These are phyloP conservation scores for Millerozyma acaciae DNA, from an alignment of 805 yeast genomes.

Conservation along the genomic window DNA sequence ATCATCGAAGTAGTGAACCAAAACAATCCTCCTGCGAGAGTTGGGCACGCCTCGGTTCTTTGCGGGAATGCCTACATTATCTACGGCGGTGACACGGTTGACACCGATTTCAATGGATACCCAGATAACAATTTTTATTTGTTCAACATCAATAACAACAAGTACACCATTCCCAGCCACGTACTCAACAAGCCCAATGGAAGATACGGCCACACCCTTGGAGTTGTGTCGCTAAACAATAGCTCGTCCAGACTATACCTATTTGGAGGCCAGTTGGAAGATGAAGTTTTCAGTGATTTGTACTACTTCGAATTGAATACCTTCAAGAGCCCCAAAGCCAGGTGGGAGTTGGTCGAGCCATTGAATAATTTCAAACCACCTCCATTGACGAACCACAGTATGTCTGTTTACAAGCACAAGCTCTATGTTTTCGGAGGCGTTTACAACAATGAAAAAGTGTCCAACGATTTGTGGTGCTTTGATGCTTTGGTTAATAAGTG, in stretches of 20 bases:
- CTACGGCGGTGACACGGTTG: constrained; percentile 95
- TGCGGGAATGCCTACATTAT: constrained; percentile 94
- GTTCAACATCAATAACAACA: constrained; percentile 54
- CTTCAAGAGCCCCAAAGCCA: constrained; percentile 76
- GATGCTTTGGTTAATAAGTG: constrained; percentile 68
- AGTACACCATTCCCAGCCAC: constrained; percentile 43
- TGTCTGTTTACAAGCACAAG: constrained; percentile 73
- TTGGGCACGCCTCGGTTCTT: constrained; percentile 88
- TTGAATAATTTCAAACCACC: constrained; percentile 55
- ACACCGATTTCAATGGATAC: constrained; percentile 66
- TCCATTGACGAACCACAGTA: constrained; percentile 86
- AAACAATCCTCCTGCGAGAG: constrained; percentile 90
- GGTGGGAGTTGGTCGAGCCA: constrained; percentile 74
- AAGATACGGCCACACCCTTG: constrained; percentile 89
- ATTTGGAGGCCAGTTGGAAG: constrained; percentile 92
- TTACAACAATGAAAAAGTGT: constrained; percentile 63
- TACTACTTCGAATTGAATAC: constrained; percentile 83
- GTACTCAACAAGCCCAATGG: constrained; percentile 71
- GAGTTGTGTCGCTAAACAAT: constrained; percentile 55
- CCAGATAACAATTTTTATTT: constrained; percentile 89
- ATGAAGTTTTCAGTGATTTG: constrained; percentile 79
- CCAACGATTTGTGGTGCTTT: constrained; percentile 75
- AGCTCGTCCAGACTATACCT: constrained; percentile 59
- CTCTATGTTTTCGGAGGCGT: constrained; percentile 89
- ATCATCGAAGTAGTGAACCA: constrained; percentile 52